A percentile compares a stretch with the other conserved stretches of the same genome.
phyloP scores from a whole-genome alignment of 2,329 filamentous ascomycete genomes.

The Cadophora gregata region DNA sequence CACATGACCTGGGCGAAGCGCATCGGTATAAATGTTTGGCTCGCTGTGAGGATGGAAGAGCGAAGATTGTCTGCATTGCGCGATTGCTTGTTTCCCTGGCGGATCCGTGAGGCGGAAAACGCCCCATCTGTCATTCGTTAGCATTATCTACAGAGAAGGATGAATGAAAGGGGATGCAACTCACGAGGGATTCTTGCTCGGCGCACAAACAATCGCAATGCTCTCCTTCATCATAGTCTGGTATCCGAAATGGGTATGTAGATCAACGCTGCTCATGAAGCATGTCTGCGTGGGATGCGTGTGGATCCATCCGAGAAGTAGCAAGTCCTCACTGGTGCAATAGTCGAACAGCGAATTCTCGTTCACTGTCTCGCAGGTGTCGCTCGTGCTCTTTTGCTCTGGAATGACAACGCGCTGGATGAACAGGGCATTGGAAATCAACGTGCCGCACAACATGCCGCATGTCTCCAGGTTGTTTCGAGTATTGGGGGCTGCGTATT shows the following conservation, averaged over 20 bases:
- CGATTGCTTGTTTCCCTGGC: slow-evolving; percentile 83
- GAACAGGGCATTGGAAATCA: slow-evolving; percentile 93
- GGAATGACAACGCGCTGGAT: slow-evolving; percentile 88
- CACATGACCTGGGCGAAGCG: slow-evolving; percentile 60
- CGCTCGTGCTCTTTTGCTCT: slow-evolving; percentile 85
- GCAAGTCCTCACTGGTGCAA: slow-evolving; percentile 54
- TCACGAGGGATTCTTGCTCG: slow-evolving; percentile 77
- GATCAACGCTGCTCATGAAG: slow-evolving; percentile 93
- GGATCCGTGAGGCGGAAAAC: slow-evolving; percentile 94
- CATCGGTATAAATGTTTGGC: slow-evolving; percentile 48
- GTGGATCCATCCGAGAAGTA: slow-evolving; percentile 77
- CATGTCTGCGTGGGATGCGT: slow-evolving; percentile 96
- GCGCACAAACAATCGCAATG: slow-evolving; percentile 95
- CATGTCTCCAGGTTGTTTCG: slow-evolving; percentile 87
- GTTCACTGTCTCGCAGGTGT: slow-evolving; percentile 94
- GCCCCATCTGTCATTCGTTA: slow-evolving; percentile 69
- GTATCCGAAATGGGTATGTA: slow-evolving; percentile 93
- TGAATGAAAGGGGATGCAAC: slow-evolving; percentile 45
- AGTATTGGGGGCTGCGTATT: slow-evolving; percentile 78
- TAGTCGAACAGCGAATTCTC: slow-evolving; percentile 87
- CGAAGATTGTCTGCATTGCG: slow-evolving; percentile 77
- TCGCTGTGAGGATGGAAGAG: slow-evolving; percentile 79
- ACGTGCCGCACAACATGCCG: slow-evolving; percentile 88
- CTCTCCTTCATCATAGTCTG: slow-evolving; percentile 97
- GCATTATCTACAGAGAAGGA: neutral